Base-by-base conservation (phyloP, 1,284 basidiomycete genomes). In the Schizopora paradoxa region DNA sequence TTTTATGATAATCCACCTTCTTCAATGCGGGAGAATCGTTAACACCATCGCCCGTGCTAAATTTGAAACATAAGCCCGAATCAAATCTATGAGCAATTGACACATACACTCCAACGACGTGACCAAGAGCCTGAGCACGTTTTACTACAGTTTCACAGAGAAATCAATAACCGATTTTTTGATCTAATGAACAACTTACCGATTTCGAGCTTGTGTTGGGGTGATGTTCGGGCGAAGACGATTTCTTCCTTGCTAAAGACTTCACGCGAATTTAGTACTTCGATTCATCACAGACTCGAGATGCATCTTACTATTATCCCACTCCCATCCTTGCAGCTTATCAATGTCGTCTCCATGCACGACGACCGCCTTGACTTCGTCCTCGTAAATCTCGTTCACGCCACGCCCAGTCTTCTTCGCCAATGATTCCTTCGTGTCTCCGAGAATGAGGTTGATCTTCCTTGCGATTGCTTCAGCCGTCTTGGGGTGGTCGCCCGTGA, bases 11-110 rank as follows among this genome's bases (percentile, higher is more conserved):
- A 37, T 54, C 23, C 16, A 67, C 71, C 65, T 78, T 79, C 59
- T 84, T 84, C 32, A 83, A 62, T 5, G 81, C 80, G 23, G 80
- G 82, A 0, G 80, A 79, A 53, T 84, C 82, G 54, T 84, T 83
- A 37, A 84, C 81, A 54, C 82, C 82, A 58, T 83, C 77, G 4
- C 79, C 80, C 48, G 79, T 70, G 16, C 65, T 67, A 42, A 3
- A 21, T 10, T 19, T 42, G 22, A 31, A 26, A 27, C 29, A 40
- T 54, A 22, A 49, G 22, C 5, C 19, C 16, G 6, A 1, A 41
- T 22, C 25, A 27, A 33, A 41, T 21, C 49, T 19, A 5, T 37
- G 31, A 33, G n/a, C 31, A 38, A 2, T n/a, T n/a, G n/a, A n/a
- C n/a, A 66, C 77, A 66, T 61, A 80, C 75, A 82, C 80, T 60